Conservation (phyloP, 176 grass and related monocot genomes). For the Ananas comosus region DNA sequence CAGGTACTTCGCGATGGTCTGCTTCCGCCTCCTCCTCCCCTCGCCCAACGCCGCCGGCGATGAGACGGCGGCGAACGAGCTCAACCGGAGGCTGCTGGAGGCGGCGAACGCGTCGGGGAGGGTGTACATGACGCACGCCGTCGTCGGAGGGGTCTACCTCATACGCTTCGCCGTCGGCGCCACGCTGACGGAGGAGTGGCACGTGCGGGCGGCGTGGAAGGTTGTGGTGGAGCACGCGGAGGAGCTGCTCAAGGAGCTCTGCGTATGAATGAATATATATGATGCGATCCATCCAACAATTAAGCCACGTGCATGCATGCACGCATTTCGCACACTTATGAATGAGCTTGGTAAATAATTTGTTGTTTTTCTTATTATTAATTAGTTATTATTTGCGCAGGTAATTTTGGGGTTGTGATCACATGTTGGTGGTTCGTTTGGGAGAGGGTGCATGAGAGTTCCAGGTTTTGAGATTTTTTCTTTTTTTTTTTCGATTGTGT, state of each 20-base stretch:
- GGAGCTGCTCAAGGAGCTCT: neutral
- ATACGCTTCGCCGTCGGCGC: conserved; percentile 18
- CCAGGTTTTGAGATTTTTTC: no score
- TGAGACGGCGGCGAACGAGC: neutral
- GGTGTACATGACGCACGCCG: conserved; percentile 20
- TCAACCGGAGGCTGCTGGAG: conserved; percentile 23
- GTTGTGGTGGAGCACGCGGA: neutral
- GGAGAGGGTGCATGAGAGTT: no score
- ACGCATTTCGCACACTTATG: no score
- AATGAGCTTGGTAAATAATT: no score
- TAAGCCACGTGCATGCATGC: no score
- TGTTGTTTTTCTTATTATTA: no score
- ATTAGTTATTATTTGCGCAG: no score
- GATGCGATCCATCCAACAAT: no score
- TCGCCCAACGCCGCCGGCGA: neutral
- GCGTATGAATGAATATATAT: no score
- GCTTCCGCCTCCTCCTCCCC: conserved; percentile 31
- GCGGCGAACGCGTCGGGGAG: neutral
- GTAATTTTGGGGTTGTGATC: no score
- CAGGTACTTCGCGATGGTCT: conserved; percentile 29
- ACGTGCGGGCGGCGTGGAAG: conserved; percentile 17
- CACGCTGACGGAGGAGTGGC: conserved; percentile 12
- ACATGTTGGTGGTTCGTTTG: no score
- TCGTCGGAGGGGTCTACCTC: conserved; percentile 15
- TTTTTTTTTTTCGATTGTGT: no score